phyloP scores from a whole-genome alignment of 768 basidiomycete genomes.

The Xerocomellus intermedius region DNA sequence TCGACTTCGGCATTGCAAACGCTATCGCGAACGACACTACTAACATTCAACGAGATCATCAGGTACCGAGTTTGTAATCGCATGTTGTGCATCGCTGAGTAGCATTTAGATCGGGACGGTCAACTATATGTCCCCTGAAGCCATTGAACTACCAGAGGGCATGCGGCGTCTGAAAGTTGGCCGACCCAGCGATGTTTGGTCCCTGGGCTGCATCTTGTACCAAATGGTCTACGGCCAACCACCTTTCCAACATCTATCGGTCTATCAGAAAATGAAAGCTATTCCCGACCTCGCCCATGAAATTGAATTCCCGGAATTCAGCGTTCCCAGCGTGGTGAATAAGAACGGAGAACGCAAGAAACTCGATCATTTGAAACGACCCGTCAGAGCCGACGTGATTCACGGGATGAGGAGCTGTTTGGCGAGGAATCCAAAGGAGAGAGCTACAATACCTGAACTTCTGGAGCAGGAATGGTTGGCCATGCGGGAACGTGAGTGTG shows the following conservation, averaged over 20 bases:
- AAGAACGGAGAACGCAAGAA: constrained; percentile 42
- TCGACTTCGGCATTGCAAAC: constrained; percentile 99
- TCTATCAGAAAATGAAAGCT: constrained; percentile 89
- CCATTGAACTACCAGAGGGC: constrained; percentile 84
- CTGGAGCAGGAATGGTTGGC: constrained; percentile 78
- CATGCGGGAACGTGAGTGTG: constrained; percentile 40
- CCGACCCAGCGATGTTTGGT: constrained; percentile 96
- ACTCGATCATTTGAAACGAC: constrained; percentile 65
- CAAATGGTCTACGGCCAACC: constrained; percentile 97
- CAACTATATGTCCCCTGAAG: constrained; percentile 99
- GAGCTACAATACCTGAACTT: constrained; percentile 86
- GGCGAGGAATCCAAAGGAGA: constrained; percentile 72
- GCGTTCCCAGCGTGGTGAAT: constrained; percentile 43
- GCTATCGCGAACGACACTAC: constrained; percentile 98
- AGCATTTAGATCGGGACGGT: constrained; percentile 81
- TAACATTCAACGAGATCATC: constrained; percentile 95
- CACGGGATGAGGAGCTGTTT: constrained; percentile 81
- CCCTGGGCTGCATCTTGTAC: constrained; percentile 94
- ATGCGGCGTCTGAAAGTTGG: constrained; percentile 93
- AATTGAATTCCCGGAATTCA: constrained; percentile 80
- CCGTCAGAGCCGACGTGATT: constrained; percentile 76
- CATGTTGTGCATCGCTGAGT: not conserved
- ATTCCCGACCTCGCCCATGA: constrained; percentile 77
- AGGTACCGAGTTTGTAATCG: constrained; percentile 46
- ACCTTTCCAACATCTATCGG: constrained; percentile 83